These are phyloP conservation scores for Podaxis sp. DNA, from an alignment of 768 basidiomycete species.

Conservation along the genomic window DNA sequence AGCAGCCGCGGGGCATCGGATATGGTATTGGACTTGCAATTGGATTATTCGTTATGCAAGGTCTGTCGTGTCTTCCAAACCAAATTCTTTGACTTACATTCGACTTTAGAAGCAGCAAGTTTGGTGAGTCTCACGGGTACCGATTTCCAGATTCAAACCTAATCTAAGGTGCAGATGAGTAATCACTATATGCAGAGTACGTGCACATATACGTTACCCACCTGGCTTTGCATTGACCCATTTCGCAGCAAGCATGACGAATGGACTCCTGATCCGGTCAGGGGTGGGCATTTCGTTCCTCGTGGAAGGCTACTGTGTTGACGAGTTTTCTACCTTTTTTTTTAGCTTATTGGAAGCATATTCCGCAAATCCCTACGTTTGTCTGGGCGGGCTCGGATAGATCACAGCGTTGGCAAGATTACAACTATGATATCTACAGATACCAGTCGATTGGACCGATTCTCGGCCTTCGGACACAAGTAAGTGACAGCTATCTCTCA, in stretches of 20 bases:
- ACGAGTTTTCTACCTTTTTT: background rate
- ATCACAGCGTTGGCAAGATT: constrained; percentile 65
- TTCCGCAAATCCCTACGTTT: constrained; percentile 70
- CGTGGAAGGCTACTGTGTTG: background rate
- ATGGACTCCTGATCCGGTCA: constrained; percentile 48
- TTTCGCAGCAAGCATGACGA: constrained; percentile 41
- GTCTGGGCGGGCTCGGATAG: constrained; percentile 55
- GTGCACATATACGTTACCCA: constrained; percentile 1
- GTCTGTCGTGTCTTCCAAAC: constrained; percentile 25
- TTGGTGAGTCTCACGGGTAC: constrained; percentile 29
- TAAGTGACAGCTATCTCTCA: constrained; percentile 23
- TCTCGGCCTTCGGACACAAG: constrained; percentile 44
- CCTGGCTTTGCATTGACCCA: background rate
- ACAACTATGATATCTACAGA: constrained; percentile 73
- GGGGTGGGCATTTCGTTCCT: constrained; percentile 30
- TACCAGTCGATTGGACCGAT: constrained; percentile 51
- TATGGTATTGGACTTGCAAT: constrained; percentile 63
- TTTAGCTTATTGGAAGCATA: constrained; percentile 44
- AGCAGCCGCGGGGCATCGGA: constrained; percentile 49
- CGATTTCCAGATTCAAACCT: background rate
- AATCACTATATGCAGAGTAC: constrained; percentile 47
- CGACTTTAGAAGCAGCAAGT: constrained; percentile 37
- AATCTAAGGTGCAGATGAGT: constrained; percentile 28
- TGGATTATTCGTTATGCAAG: constrained; percentile 62
- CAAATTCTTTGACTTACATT: background rate